Percentiles rank a stretch among this genome's conserved stretches.
Evolutionary conservation across 1,284 basidiomycete genomes (phyloP).

Genomic region (Ustilago crameri): DNA sequence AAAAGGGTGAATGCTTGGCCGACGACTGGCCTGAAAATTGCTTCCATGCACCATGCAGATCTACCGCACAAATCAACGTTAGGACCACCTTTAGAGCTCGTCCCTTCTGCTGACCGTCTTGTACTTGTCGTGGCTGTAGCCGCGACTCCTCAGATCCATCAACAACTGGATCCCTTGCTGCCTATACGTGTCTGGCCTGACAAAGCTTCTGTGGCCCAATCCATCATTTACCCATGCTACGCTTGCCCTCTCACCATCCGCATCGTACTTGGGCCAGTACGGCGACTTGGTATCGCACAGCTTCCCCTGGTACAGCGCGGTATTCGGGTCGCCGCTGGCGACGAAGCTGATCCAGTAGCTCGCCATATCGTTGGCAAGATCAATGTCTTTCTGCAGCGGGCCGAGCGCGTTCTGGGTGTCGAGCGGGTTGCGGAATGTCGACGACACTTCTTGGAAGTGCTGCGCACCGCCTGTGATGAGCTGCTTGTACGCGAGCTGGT

Average conservation of each 20-base stretch:
- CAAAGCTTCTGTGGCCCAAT: conserved; percentile 8
- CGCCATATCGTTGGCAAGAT: conserved; percentile 51
- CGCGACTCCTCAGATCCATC: conserved; percentile 18
- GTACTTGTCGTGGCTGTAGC: conserved; percentile 10
- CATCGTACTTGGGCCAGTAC: conserved; percentile 46
- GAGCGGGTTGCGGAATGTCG: conserved; percentile 52
- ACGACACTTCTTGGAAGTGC: conserved; percentile 50
- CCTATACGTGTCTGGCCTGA: conserved; percentile 17
- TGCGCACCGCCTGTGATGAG: conserved; percentile 40
- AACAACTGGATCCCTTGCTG: conserved; percentile 25
- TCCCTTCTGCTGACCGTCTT: conserved; percentile 12
- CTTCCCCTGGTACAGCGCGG: conserved; percentile 7
- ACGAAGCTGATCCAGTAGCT: conserved; percentile 58
- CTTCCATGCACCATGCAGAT: no score
- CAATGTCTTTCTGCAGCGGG: conserved; percentile 27
- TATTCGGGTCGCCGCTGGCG: conserved; percentile 49
- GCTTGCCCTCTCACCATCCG: conserved; percentile 1
- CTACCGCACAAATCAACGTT: neutral
- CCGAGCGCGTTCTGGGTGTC: conserved; percentile 53
- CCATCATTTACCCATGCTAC: conserved; percentile 22
- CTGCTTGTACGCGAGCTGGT: conserved; percentile 43
- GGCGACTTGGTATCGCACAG: conserved; percentile 8
- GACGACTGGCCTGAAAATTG: no score
- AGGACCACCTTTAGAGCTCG: conserved; percentile 16
- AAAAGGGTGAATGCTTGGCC: no score